Percentiles rank a stretch among this genome's conserved stretches.
Conservation (phyloP, 129 eudicot species). For the Rutidosis leptorrhynchoides region DNA sequence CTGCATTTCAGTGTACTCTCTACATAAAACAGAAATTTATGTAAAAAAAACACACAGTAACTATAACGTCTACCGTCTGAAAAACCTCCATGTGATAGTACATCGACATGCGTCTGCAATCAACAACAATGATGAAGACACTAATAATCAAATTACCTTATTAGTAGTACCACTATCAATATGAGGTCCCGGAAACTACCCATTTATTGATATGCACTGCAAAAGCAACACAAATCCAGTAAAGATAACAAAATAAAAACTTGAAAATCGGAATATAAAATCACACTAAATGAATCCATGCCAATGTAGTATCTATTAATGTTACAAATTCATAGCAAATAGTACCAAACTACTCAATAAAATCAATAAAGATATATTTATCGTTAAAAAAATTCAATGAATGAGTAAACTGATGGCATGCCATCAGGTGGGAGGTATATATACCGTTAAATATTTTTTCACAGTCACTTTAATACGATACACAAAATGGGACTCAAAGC, state of each 20-base stretch:
- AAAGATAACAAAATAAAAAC: neutral
- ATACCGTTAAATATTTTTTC: constrained; percentile 26
- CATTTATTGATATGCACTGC: no score
- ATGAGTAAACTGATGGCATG: constrained; percentile 33
- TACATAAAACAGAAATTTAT: no score
- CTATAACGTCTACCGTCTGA: no score
- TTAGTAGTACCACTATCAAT: no score
- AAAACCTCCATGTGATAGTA: no score
- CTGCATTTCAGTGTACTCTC: no score
- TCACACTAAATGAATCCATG: neutral
- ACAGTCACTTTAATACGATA: constrained; percentile 40
- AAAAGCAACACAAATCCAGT: no score
- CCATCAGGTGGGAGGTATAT: constrained; percentile 70
- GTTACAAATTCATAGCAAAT: neutral
- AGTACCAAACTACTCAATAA: neutral
- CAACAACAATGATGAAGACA: no score
- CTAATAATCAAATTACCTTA: no score
- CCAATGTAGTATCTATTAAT: neutral
- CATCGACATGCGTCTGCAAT: no score
- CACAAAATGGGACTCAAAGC: constrained; percentile 54
- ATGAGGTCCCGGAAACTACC: no score
- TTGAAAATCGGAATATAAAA: neutral
- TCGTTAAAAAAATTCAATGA: neutral
- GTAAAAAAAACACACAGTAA: no score
- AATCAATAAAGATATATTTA: neutral